Evolutionary conservation across 306 rosid species (phyloP), one percentile per base, ranked within the genome.

Genomic region (Glycine soja): DNA sequence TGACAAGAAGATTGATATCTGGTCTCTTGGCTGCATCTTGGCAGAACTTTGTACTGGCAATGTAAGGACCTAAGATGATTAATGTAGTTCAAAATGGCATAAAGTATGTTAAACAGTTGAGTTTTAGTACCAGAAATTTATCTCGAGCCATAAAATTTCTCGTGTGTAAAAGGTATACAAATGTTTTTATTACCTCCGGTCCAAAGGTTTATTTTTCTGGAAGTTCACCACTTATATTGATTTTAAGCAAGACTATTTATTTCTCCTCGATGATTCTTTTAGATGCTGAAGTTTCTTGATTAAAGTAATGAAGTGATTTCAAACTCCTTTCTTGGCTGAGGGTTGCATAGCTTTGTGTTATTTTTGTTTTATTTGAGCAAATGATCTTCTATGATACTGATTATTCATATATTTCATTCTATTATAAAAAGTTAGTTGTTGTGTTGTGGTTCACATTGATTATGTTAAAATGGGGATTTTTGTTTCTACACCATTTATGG

Each of bases 1-100:
- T 80, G 90, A 91, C 72, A 93, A 93, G 83, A 90, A 93, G 90
- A 93, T 93, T 72, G 97, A 93, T 83, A 80, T 93, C 75, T 93
- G 97, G 97, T 93, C 97, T 61, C 97, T 93, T 80, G 97, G 97
- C 80, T 93, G 97, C 85, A 93, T 93, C 83, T 87, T 93, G 89
- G 91, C 97, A 6, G 97, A 93, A 83, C 97, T 93, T 61, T 93
- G 97, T 76, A 93, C 93, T 50, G 97, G 97, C 86, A 93, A 90
- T 82, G 97, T 93, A 90, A 88, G 97, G 74, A n/a, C 84, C 43
- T 54, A 85, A 57, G 68, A 76, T 70, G 51, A 19, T 76, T 54
- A 54, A 45, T 62, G 51, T 40, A 70, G 46, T 76, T 76, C 43
- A 67, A 67, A 77, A 51, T 68, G 32, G 8, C 72, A 10, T 63